These are phyloP conservation scores for Penicillium psychrofluorescens DNA, from an alignment of 495 filamentous ascomycete genomes.

Conservation along the genomic window DNA sequence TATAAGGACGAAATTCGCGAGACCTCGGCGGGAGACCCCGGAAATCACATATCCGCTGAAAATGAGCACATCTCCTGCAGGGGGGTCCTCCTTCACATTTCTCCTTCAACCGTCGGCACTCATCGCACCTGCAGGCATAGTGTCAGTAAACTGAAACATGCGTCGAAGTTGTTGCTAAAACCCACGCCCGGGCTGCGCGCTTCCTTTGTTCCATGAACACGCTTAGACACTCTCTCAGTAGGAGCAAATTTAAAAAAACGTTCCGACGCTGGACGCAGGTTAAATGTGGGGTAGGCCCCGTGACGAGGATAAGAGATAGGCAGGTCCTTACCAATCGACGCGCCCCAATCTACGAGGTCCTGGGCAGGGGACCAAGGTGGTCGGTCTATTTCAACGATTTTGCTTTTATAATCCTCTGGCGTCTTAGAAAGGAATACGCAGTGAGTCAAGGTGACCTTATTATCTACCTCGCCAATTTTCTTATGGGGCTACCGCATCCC, in stretches of 20 bases:
- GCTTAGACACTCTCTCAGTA: not conserved
- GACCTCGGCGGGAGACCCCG: constrained; percentile 5
- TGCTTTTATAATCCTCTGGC: no score
- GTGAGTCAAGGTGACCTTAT: no score
- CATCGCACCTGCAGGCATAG: constrained; percentile 13
- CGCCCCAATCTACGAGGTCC: no score
- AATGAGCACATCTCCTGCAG: constrained; percentile 22
- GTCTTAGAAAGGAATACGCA: no score
- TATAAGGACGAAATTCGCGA: constrained; percentile 8
- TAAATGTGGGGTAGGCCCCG: no score
- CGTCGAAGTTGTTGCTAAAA: not conserved
- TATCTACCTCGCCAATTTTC: no score
- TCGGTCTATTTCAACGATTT: no score
- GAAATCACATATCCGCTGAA: constrained; percentile 21
- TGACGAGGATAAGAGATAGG: not conserved
- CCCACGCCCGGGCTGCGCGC: constrained; percentile 5
- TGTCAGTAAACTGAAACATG: not conserved
- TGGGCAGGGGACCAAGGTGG: no score
- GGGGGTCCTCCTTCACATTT: constrained; percentile 27
- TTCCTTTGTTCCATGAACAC: constrained; percentile 2
- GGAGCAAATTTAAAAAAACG: not conserved
- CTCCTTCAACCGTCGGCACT: constrained; percentile 19
- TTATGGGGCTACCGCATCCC: no score
- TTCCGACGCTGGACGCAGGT: no score
- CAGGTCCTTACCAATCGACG: no score